Conservation (phyloP, 2,329 filamentous ascomycete genomes). For the Aureobasidium melanogenum region DNA sequence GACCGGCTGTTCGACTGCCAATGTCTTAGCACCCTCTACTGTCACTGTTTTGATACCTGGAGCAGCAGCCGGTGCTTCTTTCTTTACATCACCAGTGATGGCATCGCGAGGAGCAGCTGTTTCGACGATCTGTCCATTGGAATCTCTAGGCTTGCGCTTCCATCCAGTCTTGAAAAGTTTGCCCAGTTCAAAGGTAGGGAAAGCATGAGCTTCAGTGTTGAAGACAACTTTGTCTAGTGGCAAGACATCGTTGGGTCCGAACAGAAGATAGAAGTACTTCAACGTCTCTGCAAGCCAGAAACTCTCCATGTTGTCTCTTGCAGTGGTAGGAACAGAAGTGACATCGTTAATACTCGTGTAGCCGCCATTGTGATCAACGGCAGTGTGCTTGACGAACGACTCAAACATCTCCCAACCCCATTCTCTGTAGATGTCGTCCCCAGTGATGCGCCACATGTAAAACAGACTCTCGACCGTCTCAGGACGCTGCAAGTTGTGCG, state of each 20-base stretch:
- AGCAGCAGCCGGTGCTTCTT: background rate
- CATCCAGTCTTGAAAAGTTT: conserved; percentile 73
- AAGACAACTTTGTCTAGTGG: conserved; percentile 82
- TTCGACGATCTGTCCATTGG: conserved; percentile 17
- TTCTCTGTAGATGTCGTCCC: conserved; percentile 76
- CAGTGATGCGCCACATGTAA: conserved; percentile 98
- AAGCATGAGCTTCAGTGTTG: conserved; percentile 90
- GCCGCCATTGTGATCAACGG: conserved; percentile 66
- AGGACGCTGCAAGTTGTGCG: conserved; percentile 87
- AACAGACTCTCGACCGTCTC: conserved; percentile 96
- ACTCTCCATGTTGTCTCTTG: conserved; percentile 92
- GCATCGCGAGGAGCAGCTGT: background rate
- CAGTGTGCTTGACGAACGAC: conserved; percentile 77
- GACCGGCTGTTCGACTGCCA: background rate
- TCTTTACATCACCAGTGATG: background rate
- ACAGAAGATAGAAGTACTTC: conserved; percentile 95
- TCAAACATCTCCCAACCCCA: conserved; percentile 99
- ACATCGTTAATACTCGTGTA: conserved; percentile 78
- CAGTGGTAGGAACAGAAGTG: conserved; percentile 57
- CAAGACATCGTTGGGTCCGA: conserved; percentile 72
- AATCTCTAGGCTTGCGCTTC: conserved; percentile 56
- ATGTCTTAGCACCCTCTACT: background rate
- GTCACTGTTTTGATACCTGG: background rate
- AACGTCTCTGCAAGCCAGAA: conserved; percentile 98
- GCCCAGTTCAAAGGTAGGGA: conserved; percentile 78